phyloP scores from a whole-genome alignment of 805 yeast genomes.

The Candida piceae region DNA sequence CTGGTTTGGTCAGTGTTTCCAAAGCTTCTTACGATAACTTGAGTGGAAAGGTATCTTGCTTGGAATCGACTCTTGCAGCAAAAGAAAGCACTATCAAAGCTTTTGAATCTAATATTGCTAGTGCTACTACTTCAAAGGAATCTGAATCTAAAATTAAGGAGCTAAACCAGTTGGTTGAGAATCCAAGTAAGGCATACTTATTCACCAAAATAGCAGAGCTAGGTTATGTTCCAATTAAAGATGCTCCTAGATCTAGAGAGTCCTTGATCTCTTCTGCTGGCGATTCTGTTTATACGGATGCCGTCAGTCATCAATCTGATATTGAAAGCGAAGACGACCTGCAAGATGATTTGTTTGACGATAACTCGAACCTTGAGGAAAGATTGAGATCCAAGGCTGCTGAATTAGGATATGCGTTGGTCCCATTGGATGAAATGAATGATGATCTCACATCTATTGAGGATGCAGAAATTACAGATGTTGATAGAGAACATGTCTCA shows the following conservation, averaged over 20 bases:
- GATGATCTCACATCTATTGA: slow-evolving; percentile 22
- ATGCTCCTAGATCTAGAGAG: slow-evolving; percentile 1
- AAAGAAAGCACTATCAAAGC: slow-evolving; percentile 1
- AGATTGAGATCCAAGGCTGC: slow-evolving; percentile 31
- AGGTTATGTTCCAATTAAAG: slow-evolving; percentile 9
- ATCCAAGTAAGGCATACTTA: slow-evolving; percentile 19
- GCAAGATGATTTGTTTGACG: slow-evolving; percentile 11
- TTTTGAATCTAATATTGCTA: neutral
- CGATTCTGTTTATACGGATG: slow-evolving; percentile 15
- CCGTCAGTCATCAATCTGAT: slow-evolving; percentile 15
- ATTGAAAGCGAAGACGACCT: slow-evolving; percentile 7
- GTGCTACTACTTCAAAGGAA: neutral
- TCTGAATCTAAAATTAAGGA: slow-evolving; percentile 1
- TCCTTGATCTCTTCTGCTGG: slow-evolving; percentile 3
- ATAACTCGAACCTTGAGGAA: slow-evolving; percentile 22
- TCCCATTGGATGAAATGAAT: slow-evolving; percentile 22
- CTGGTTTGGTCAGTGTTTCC: slow-evolving; percentile 21
- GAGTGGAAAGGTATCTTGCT: neutral
- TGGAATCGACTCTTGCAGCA: neutral
- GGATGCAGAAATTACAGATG: slow-evolving; percentile 13
- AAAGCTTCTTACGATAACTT: slow-evolving; percentile 1
- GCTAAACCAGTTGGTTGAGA: slow-evolving; percentile 4
- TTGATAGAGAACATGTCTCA: slow-evolving; percentile 2
- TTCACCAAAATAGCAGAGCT: slow-evolving; percentile 11
- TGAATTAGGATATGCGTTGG: slow-evolving; percentile 30